phyloP scores from a whole-genome alignment of 805 yeast species.

The Ogataea methanolica region DNA sequence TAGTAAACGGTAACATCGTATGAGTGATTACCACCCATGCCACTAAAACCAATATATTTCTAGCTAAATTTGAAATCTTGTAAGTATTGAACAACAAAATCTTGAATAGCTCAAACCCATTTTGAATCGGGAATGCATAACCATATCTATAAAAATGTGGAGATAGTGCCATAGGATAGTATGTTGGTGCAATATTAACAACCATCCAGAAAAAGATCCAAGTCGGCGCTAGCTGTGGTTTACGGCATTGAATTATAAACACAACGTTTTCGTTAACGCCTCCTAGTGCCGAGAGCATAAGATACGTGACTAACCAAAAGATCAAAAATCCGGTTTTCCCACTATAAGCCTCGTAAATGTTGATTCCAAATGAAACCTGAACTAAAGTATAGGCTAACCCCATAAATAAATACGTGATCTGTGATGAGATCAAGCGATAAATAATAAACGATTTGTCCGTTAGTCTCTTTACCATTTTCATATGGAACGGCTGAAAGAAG shows the following conservation, averaged over 20 bases:
- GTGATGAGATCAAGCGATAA: constrained; percentile 48
- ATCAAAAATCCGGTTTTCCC: constrained; percentile 65
- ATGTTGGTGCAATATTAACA: constrained; percentile 58
- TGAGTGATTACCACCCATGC: constrained; percentile 56
- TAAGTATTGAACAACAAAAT: constrained; percentile 53
- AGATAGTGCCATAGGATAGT: constrained; percentile 51
- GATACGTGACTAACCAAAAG: constrained; percentile 60
- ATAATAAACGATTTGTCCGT: constrained; percentile 41
- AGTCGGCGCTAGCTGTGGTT: constrained; percentile 58
- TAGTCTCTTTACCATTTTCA: constrained; percentile 40
- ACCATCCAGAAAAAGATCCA: constrained; percentile 71
- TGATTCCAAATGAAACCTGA: constrained; percentile 59
- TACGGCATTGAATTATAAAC: constrained; percentile 40
- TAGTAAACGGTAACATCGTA: constrained; percentile 34
- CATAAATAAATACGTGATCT: constrained; percentile 45
- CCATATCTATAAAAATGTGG: constrained; percentile 57
- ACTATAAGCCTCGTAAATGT: constrained; percentile 47
- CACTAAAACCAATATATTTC: constrained; percentile 51
- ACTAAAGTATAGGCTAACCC: constrained; percentile 57
- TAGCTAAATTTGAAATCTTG: constrained; percentile 50
- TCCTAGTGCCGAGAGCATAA: constrained; percentile 67
- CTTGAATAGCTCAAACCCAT: constrained; percentile 51
- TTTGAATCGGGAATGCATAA: constrained; percentile 62
- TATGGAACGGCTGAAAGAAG: constrained; percentile 52
- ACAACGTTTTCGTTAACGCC: constrained; percentile 62